Percentiles rank a stretch among this genome's conserved stretches.
phyloP scores from a whole-genome alignment of 2,329 filamentous ascomycete species.

The Hymenoscyphus albidus region DNA sequence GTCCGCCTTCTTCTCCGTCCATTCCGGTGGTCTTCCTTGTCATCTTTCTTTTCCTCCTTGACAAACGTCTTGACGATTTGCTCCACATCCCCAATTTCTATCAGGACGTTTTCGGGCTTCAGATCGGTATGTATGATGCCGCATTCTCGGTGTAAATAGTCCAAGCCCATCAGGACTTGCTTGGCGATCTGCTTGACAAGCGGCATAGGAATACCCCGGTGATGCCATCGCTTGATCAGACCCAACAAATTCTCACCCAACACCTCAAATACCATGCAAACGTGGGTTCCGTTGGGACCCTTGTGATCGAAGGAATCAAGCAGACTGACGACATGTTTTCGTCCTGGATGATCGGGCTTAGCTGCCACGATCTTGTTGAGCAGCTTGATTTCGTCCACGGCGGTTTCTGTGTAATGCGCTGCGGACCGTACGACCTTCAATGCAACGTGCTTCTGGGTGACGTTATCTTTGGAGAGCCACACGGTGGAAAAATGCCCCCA shows the following conservation, averaged over 20 bases:
- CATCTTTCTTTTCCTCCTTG: constrained; percentile 68
- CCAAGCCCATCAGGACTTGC: constrained; percentile 89
- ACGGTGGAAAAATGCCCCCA: constrained; percentile 99
- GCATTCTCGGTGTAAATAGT: constrained; percentile 96
- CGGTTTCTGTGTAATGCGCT: constrained; percentile 97
- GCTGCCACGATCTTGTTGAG: constrained; percentile 95
- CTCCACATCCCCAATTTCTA: constrained; percentile 98
- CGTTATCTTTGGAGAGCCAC: constrained; percentile 79
- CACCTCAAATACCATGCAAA: constrained; percentile 99
- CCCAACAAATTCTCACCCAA: constrained; percentile 91
- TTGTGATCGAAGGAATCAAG: constrained; percentile 97
- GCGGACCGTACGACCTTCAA: constrained; percentile 97
- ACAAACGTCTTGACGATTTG: constrained; percentile 97
- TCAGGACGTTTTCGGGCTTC: constrained; percentile 96
- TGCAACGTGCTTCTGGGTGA: constrained; percentile 87
- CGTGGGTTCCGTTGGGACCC: constrained; percentile 91
- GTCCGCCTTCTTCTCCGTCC: constrained; percentile 85
- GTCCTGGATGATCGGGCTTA: constrained; percentile 89
- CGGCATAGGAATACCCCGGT: constrained; percentile 92
- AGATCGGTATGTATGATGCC: constrained; percentile 98
- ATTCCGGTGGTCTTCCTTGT: constrained; percentile 88
- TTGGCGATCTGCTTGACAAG: constrained; percentile 99
- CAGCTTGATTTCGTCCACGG: constrained; percentile 97
- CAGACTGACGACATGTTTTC: constrained; percentile 91
- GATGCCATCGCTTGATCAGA: constrained; percentile 97